phyloP scores from a whole-genome alignment of 345 rosid species.

The Diplotaxis tenuifolia region DNA sequence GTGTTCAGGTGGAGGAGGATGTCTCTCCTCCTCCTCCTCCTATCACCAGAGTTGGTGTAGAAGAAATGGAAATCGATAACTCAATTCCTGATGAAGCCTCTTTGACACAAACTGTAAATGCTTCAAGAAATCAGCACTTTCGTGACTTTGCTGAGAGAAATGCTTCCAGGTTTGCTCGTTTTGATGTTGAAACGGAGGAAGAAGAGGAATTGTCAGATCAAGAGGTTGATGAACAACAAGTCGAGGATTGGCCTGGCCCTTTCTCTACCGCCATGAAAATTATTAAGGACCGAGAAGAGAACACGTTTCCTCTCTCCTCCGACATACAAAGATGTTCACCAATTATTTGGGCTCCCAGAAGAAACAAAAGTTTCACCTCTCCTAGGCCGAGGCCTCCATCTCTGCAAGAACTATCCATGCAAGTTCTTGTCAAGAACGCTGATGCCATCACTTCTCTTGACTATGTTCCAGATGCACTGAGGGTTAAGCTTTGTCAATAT shows the following conservation, averaged over 20 bases:
- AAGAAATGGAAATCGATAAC: conserved; percentile 31
- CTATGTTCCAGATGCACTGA: conserved; percentile 65
- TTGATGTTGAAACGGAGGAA: conserved; percentile 41
- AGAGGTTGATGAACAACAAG: conserved; percentile 37
- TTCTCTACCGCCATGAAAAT: conserved; percentile 96
- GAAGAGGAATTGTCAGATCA: conserved; percentile 36
- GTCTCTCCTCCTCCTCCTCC: neutral
- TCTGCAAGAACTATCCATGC: conserved; percentile 54
- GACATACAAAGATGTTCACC: conserved; percentile 32
- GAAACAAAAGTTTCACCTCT: conserved; percentile 9
- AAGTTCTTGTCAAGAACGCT: conserved; percentile 62
- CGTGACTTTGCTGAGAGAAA: conserved; percentile 57
- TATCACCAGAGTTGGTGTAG: conserved; percentile 6
- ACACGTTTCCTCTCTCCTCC: conserved; percentile 12
- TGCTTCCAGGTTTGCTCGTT: conserved; percentile 77
- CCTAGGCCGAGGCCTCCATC: conserved; percentile 48
- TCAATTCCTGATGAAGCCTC: conserved; percentile 12
- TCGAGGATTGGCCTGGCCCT: conserved; percentile 97
- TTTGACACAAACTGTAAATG: conserved; percentile 2
- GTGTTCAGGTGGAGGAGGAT: conserved; percentile 35
- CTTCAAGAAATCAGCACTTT: conserved; percentile 44
- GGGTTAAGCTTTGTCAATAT: conserved; percentile 58
- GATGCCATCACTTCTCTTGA: conserved; percentile 83
- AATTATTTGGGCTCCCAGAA: conserved; percentile 62
- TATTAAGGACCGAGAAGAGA: conserved; percentile 60